A percentile compares a stretch with the other conserved stretches of the same genome.
Conservation (phyloP, 805 yeast genomes). For the Candida qinlingensis region DNA sequence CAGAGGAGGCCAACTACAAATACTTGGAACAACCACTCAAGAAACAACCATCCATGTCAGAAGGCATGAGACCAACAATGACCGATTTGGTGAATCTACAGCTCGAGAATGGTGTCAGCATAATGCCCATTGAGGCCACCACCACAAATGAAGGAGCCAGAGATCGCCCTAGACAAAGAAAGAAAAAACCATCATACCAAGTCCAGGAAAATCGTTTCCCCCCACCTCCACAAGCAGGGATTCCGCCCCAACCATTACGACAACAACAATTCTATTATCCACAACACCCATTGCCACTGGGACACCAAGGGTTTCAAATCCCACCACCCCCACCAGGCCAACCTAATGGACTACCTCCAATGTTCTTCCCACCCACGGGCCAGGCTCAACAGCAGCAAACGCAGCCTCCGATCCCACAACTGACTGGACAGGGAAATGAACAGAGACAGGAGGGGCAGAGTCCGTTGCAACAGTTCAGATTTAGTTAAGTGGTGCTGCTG, state of each 20-base stretch:
- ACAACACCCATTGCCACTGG: neutral
- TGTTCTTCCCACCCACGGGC: neutral
- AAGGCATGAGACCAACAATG: constrained; percentile 18
- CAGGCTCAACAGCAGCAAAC: neutral
- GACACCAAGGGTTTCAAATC: neutral
- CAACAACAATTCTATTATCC: neutral
- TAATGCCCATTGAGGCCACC: neutral
- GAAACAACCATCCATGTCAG: constrained; percentile 4
- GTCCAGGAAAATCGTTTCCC: constrained; percentile 4
- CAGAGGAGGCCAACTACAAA: constrained; percentile 18
- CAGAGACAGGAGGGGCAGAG: neutral
- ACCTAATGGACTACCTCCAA: neutral
- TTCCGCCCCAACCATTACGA: neutral
- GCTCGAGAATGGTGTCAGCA: constrained; percentile 14
- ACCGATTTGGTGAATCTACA: constrained; percentile 25
- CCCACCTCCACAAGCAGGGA: neutral
- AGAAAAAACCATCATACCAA: constrained; percentile 4
- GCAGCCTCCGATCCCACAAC: neutral
- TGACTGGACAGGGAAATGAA: too few species aligned
- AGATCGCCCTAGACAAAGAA: neutral
- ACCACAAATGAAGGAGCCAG: constrained; percentile 1
- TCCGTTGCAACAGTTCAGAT: neutral
- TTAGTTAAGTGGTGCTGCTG: too few species aligned
- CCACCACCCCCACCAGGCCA: neutral
- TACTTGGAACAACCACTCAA: constrained; percentile 18